These are phyloP conservation scores for Neurospora sublineolata DNA, from an alignment of 495 filamentous ascomycete genomes.

Conservation along the genomic window DNA sequence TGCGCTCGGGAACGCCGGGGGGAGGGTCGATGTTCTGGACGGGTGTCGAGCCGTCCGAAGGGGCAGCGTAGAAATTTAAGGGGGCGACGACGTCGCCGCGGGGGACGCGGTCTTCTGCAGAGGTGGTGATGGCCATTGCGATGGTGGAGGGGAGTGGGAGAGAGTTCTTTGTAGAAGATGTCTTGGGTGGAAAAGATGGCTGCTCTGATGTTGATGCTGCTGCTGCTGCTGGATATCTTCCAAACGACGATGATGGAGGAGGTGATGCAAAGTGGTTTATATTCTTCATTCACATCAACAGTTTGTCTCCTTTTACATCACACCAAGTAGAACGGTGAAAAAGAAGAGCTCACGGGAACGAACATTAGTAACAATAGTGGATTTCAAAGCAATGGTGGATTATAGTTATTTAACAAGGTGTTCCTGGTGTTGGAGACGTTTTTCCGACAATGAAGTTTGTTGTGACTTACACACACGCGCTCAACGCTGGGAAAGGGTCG, in stretches of 20 bases:
- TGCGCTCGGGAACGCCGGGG: conserved; percentile 47
- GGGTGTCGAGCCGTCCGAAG: conserved; percentile 50
- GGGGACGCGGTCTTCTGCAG: conserved; percentile 32
- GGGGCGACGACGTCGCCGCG: conserved; percentile 52
- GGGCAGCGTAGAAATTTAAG: conserved; percentile 59
- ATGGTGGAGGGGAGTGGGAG: not conserved
- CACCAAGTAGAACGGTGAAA: not conserved
- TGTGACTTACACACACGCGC: not conserved
- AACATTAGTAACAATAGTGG: not conserved
- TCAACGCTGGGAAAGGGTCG: not conserved
- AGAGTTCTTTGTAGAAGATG: not conserved
- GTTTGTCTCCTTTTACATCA: too few species aligned
- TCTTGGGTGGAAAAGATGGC: not conserved
- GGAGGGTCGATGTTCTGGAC: conserved; percentile 60
- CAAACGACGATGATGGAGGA: not conserved
- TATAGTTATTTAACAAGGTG: not conserved
- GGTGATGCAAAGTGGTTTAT: not conserved
- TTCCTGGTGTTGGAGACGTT: not conserved
- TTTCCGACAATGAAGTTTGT: not conserved
- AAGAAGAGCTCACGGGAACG: not conserved
- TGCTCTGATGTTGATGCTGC: not conserved
- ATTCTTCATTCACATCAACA: not conserved
- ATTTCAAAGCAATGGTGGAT: not conserved
- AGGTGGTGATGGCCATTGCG: conserved; percentile 2
- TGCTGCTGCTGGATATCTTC: not conserved